Base-by-base conservation (phyloP, 805 yeast genomes). In the Yamadazyma sp. region DNA sequence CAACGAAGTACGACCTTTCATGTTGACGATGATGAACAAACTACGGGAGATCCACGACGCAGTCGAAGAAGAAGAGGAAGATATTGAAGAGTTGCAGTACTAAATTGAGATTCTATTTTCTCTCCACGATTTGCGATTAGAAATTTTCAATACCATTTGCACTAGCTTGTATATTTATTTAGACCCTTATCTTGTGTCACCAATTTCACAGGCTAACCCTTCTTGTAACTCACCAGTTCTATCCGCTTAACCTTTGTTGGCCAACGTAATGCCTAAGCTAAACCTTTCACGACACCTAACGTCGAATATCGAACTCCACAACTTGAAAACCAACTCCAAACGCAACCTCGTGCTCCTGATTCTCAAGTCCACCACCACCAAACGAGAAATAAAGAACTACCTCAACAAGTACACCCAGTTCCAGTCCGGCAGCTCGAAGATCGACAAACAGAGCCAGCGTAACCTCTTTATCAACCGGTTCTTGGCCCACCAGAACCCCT, bases 331-430 rank as follows among this genome's bases (percentile, higher is more conserved):
- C 6, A 62, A 69, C 31, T 74, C 77, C 13, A 80, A 78, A 47
- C 71, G 78, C 47, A 86, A 85, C 38, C 64, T 91, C 35, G 82
- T 91, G n/a, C 64, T 88, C 12, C 81, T 96, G 1, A 89, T 91
- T 16, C 68, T 91, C 41, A 82, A 82, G 52, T 82, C 96, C 1
- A 86, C 97, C 3, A 95, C 97, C 5, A 91, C 98, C 1, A 90
- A 88, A 57, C 70, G 99, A 43, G 98, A 91, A 54, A 95, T 96
- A 4, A 74, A 78, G 45, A 84, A 82, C 46, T 91, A 90, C 54
- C 62, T 91, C 32, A 67, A 77, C 23, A 85, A 82, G 53, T 91
- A 90, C 54, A 59, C 71, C 41, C 71, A 64, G 44, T 67, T 66
- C 44, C 60, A 59, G 40, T 52, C 58, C 37, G 46, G 49, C 20